Evolutionary conservation across 2,329 filamentous ascomycete genomes (phyloP).

Genomic region (Claviceps cyperi): DNA sequence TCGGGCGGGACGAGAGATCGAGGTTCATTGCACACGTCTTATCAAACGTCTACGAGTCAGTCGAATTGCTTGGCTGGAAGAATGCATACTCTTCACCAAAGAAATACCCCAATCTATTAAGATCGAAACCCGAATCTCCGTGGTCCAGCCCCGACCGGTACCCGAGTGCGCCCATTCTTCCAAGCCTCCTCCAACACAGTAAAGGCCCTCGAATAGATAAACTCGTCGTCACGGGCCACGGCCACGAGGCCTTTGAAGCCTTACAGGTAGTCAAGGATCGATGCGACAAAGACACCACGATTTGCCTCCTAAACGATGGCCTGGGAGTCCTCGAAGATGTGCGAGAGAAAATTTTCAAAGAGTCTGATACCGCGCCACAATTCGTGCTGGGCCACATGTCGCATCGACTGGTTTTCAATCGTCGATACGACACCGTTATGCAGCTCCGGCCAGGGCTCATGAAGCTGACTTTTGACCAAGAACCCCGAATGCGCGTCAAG

Average conservation of each 20-base stretch:
- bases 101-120: constrained; percentile 19
- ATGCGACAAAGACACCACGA: constrained; percentile 51
- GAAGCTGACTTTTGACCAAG: constrained; percentile 15
- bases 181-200: constrained; percentile 3
- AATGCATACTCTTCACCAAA: constrained; percentile 9
- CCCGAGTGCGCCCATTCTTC: too few relatives aligned
- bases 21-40: constrained; percentile 27
- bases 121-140: constrained; percentile 8
- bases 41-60: constrained; percentile 26
- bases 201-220: constrained; percentile 47
- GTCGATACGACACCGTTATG: constrained; percentile 23
- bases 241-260: constrained; percentile 40
- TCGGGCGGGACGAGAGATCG: constrained; percentile 26
- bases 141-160: constrained; percentile 6
- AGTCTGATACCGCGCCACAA: constrained; percentile 49
- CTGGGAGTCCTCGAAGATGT: constrained; percentile 73
- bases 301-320: constrained; percentile 68
- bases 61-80: constrained; percentile 20
- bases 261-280: constrained; percentile 48
- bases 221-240: constrained; percentile 49
- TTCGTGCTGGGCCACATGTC: constrained; percentile 57
- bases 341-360: constrained; percentile 54
- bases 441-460: constrained; percentile 21
- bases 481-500: constrained; percentile 7
- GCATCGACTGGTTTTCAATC: constrained; percentile 30